phyloP scores from a whole-genome alignment of 768 basidiomycete genomes.

The Rhizopogon sp. region DNA sequence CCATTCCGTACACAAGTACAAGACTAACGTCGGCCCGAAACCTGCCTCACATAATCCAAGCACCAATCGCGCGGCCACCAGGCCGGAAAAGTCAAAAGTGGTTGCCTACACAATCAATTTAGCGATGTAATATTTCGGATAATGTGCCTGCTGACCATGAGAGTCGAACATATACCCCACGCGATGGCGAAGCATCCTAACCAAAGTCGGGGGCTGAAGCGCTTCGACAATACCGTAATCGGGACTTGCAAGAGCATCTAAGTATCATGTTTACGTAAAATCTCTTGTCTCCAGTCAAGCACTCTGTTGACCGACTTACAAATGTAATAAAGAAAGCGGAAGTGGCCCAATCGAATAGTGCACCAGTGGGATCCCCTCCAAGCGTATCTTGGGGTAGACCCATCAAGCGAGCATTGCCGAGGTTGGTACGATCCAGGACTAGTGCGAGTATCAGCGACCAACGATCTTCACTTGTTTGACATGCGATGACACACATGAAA shows the following conservation, averaged over 20 bases:
- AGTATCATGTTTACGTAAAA: constrained; percentile 17
- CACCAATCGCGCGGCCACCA: constrained; percentile 11
- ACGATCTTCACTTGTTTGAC: background rate
- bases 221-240: constrained; percentile 52
- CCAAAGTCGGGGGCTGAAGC: constrained; percentile 56
- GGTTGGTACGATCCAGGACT: constrained; percentile 60
- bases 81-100: constrained; percentile 10
- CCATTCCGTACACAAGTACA: constrained; percentile 9
- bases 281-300: background rate
- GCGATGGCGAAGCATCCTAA: constrained; percentile 54
- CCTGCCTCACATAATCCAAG: constrained; percentile 15
- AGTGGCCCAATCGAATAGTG: constrained; percentile 62
- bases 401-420: constrained; percentile 67
- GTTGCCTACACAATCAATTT: constrained; percentile 4
- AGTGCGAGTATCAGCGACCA: background rate
- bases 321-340: constrained; percentile 71
- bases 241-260: constrained; percentile 59
- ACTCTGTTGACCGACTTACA: constrained; percentile 28
- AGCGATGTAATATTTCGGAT: background rate
- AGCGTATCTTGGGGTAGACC: constrained; percentile 54
- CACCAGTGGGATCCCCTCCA: constrained; percentile 55
- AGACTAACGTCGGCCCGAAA: constrained; percentile 12
- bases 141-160: constrained; percentile 42
- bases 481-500: constrained; percentile 41
- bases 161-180: constrained; percentile 64